A percentile compares a stretch with the other conserved stretches of the same genome.
These are phyloP conservation scores for Suhomyces canberraensis DNA, from an alignment of 805 yeast genomes.

Conservation along the genomic window DNA sequence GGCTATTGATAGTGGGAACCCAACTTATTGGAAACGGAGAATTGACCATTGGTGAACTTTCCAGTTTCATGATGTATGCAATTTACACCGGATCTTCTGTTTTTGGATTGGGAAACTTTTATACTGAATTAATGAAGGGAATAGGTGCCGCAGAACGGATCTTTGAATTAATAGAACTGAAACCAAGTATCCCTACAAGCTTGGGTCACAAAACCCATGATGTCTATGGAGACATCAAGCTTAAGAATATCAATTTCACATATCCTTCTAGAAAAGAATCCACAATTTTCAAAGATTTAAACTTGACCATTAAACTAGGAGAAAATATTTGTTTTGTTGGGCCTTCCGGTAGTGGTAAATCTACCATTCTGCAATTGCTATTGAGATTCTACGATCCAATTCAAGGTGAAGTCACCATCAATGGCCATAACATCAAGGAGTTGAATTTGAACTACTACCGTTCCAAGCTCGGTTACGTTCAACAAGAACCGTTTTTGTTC, in stretches of 20 bases:
- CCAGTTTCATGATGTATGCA: slow-evolving; percentile 94
- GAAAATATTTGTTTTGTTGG: slow-evolving; percentile 93
- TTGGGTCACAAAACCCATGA: slow-evolving; percentile 49
- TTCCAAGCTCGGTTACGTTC: slow-evolving; percentile 79
- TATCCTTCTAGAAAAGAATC: slow-evolving; percentile 85
- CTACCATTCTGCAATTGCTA: slow-evolving; percentile 77
- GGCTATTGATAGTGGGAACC: slow-evolving; percentile 76
- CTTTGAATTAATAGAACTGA: slow-evolving; percentile 79
- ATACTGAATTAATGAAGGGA: slow-evolving; percentile 94
- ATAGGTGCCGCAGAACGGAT: slow-evolving; percentile 92
- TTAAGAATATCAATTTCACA: slow-evolving; percentile 61
- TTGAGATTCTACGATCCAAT: slow-evolving; percentile 81
- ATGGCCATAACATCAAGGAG: slow-evolving; percentile 58
- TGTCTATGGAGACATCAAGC: slow-evolving; percentile 55
- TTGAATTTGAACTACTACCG: slow-evolving; percentile 74
- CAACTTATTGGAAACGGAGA: slow-evolving; percentile 75
- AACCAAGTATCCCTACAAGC: slow-evolving; percentile 67
- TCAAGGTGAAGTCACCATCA: slow-evolving; percentile 60
- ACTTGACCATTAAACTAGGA: slow-evolving; percentile 66
- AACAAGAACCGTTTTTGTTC: slow-evolving; percentile 87
- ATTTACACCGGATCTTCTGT: slow-evolving; percentile 92
- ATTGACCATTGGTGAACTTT: slow-evolving; percentile 80
- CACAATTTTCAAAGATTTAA: slow-evolving; percentile 57
- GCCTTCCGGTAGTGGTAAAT: slow-evolving; percentile 96
- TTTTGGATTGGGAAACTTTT: slow-evolving; percentile 85